These are phyloP conservation scores for Oryza glaberrima DNA, from an alignment of 176 grass and related monocot species.

Conservation along the genomic window DNA sequence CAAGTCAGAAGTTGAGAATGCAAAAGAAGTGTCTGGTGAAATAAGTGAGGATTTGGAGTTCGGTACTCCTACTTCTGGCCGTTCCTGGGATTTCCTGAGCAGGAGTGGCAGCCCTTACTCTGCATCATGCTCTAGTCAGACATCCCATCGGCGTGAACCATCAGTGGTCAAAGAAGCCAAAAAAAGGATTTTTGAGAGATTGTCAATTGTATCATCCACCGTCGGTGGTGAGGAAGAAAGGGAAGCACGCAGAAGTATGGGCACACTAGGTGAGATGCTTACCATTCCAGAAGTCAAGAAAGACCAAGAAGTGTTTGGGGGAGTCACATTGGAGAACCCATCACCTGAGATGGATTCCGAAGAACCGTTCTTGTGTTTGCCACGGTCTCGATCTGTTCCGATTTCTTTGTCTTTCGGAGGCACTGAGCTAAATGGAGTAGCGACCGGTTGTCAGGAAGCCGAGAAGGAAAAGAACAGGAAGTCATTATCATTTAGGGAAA, in stretches of 20 bases:
- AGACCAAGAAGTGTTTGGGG: constrained; percentile 48
- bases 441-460: constrained; percentile 39
- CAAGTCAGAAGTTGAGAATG: constrained; percentile 57
- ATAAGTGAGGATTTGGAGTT: constrained; percentile 72
- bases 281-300: constrained; percentile 66
- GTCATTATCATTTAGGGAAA: constrained; percentile 74
- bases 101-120: constrained; percentile 72
- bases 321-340: constrained; percentile 25
- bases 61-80: constrained; percentile 66
- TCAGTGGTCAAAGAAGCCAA: constrained; percentile 82
- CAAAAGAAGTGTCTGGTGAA: constrained; percentile 67
- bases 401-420: constrained; percentile 54
- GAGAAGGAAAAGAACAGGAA: constrained; percentile 63
- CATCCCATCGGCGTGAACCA: constrained; percentile 57
- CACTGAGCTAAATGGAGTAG: constrained; percentile 37
- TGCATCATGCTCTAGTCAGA: constrained; percentile 64
- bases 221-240: constrained; percentile 56
- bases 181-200: constrained; percentile 85
- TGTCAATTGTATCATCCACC: constrained; percentile 67
- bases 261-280: constrained; percentile 91
- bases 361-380: constrained; percentile 50
- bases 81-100: constrained; percentile 80
- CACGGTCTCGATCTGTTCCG: constrained; percentile 78
- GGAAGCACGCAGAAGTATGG: constrained; percentile 50
- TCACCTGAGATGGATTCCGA: constrained; percentile 42